Evolutionary conservation across 345 rosid genomes (phyloP).

Genomic region (Dipteronia sinensis): DNA sequence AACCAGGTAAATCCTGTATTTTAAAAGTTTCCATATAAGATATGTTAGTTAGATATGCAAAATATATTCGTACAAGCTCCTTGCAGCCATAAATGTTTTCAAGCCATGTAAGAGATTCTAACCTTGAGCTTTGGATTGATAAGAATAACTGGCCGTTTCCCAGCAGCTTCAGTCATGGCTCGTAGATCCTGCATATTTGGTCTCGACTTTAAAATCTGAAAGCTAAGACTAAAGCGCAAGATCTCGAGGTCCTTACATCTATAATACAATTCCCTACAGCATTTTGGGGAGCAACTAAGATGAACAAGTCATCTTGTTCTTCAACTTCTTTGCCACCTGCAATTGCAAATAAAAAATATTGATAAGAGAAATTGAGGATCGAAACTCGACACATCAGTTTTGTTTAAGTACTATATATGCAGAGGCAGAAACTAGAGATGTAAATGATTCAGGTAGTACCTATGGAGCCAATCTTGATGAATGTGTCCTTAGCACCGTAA

Average conservation of each 20-base stretch:
- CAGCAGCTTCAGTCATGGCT: conserved; percentile 96
- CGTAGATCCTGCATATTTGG: conserved; percentile 61
- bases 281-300: conserved; percentile 94
- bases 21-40: conserved; percentile 3
- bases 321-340: conserved; percentile 85
- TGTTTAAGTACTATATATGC: no score
- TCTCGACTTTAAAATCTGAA: conserved; percentile 15
- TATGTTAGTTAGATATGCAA: conserved; percentile 7
- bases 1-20: conserved; percentile 80
- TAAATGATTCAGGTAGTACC: conserved; percentile 39
- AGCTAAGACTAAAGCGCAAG: neutral
- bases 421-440: neutral
- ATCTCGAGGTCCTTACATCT: conserved; percentile 54
- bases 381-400: neutral
- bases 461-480: conserved; percentile 80
- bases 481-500: conserved; percentile 77
- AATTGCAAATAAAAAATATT: conserved; percentile 5
- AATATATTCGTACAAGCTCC: neutral
- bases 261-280: conserved; percentile 96
- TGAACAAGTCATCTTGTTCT: conserved; percentile 85
- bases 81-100: neutral
- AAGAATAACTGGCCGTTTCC: conserved; percentile 82
- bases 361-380: neutral
- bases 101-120: conserved; percentile 1
- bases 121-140: conserved; percentile 91